These are phyloP conservation scores for Suhomyces vadensis DNA, from an alignment of 805 yeast species.

Conservation along the genomic window DNA sequence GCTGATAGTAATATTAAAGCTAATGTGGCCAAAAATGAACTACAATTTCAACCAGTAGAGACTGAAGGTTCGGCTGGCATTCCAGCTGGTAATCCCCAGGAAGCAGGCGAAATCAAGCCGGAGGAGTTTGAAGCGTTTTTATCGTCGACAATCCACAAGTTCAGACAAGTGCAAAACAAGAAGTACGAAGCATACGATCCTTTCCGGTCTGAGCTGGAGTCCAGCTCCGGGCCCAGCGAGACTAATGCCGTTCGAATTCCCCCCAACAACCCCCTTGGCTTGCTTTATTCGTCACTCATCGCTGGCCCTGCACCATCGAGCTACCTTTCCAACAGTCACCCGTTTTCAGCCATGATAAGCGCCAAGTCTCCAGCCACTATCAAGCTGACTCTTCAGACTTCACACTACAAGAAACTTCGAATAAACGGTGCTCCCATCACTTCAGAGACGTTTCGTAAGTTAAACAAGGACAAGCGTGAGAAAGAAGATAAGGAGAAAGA, in stretches of 20 bases:
- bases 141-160: slow-evolving; percentile 32
- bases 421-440: slow-evolving; percentile 41
- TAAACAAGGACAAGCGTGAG: not conserved
- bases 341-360: slow-evolving; percentile 18
- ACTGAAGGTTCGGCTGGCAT: too few relatives aligned
- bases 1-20: too few relatives aligned
- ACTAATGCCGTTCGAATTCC: not conserved
- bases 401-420: slow-evolving; percentile 44
- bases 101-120: slow-evolving; percentile 12
- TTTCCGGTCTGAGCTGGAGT: slow-evolving; percentile 5
- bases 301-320: slow-evolving; percentile 11
- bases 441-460: slow-evolving; percentile 18
- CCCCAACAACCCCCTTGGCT: slow-evolving; percentile 24
- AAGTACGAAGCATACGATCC: slow-evolving; percentile 12
- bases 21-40: too few relatives aligned
- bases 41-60: too few relatives aligned
- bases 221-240: not conserved
- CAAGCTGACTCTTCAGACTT: slow-evolving; percentile 32
- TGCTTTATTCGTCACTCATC: slow-evolving; percentile 27
- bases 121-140: slow-evolving; percentile 37
- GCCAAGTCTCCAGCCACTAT: slow-evolving; percentile 42
- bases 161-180: slow-evolving; percentile 28
- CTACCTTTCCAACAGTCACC: slow-evolving; percentile 6
- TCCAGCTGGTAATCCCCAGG: too few relatives aligned
- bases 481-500: not conserved